Percentiles rank a stretch among this genome's conserved stretches.
Evolutionary conservation across 257 asterid species (phyloP).

Genomic region (Osmanthus fragrans): DNA sequence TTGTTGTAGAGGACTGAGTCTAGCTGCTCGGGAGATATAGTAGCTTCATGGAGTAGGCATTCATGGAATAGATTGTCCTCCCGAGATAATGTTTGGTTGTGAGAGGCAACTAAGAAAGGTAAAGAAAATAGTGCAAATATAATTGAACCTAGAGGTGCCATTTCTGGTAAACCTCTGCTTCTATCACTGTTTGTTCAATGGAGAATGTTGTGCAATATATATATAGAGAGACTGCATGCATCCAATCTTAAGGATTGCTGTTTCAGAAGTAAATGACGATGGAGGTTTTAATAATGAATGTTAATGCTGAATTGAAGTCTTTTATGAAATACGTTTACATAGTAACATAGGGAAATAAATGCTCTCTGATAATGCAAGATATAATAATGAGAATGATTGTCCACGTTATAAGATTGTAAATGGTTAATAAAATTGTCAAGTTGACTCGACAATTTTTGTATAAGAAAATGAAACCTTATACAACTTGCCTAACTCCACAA

Average conservation of each 20-base stretch:
- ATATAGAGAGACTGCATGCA: neutral
- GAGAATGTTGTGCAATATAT: neutral
- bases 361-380: neutral
- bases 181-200: neutral
- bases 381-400: neutral
- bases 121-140: neutral
- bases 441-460: no score
- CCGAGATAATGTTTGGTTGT: neutral
- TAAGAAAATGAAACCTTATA: no score
- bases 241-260: neutral
- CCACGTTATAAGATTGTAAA: no score
- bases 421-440: no score
- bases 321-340: neutral
- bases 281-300: neutral
- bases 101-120: slow-evolving; percentile 3
- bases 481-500: no score
- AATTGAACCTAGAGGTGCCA: neutral
- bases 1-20: neutral
- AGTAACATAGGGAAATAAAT: neutral
- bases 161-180: neutral
- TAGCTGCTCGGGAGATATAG: neutral
- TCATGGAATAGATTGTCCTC: neutral
- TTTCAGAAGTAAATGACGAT: neutral
- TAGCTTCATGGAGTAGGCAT: slow-evolving; percentile 4
- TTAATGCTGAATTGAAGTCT: neutral